Percentiles rank a stretch among this genome's conserved stretches.
These are phyloP conservation scores for Craterostigma plantagineum DNA, from an alignment of 257 asterid genomes.

Conservation along the genomic window DNA sequence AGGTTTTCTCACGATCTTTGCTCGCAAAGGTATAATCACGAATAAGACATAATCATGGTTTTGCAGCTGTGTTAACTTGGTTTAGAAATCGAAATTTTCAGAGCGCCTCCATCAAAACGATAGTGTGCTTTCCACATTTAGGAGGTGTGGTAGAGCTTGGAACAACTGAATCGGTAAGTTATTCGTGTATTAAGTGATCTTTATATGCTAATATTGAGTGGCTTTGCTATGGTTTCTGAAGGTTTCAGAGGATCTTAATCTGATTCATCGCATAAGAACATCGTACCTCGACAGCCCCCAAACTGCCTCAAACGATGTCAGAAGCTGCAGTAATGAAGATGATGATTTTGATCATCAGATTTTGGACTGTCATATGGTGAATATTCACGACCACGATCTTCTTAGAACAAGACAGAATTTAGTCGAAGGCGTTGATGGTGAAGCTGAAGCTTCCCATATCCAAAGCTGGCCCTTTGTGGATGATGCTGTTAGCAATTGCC, in stretches of 20 bases:
- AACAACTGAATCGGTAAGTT: slow-evolving; percentile 55
- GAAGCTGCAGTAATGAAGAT: slow-evolving; percentile 10
- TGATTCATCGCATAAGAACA: slow-evolving; percentile 40
- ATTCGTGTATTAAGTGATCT: background rate
- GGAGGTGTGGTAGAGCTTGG: slow-evolving; percentile 86
- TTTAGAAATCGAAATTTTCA: slow-evolving; percentile 16
- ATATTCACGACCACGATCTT: slow-evolving; percentile 15
- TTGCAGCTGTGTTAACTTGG: slow-evolving; percentile 7
- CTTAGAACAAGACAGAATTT: slow-evolving; percentile 26
- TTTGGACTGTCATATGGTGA: slow-evolving; percentile 3
- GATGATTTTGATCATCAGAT: slow-evolving; percentile 2
- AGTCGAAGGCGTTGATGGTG: slow-evolving; percentile 27
- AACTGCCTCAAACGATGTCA: slow-evolving; percentile 19
- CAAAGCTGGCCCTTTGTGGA: slow-evolving; percentile 39
- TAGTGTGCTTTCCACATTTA: slow-evolving; percentile 67
- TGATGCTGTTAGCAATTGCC: slow-evolving; percentile 30
- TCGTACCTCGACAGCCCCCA: slow-evolving; percentile 25
- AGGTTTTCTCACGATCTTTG: slow-evolving; percentile 52
- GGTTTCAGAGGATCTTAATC: slow-evolving; percentile 46
- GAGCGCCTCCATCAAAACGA: slow-evolving; percentile 82
- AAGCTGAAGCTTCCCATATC: slow-evolving; percentile 22
- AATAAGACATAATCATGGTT: slow-evolving; percentile 27
- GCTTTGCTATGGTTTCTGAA: no score
- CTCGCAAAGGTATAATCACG: slow-evolving; percentile 87
- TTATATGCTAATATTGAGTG: background rate